These are phyloP conservation scores for Backusella liffmaniae DNA, from an alignment of 192 early-diverging fungal genomes.

Conservation along the genomic window DNA sequence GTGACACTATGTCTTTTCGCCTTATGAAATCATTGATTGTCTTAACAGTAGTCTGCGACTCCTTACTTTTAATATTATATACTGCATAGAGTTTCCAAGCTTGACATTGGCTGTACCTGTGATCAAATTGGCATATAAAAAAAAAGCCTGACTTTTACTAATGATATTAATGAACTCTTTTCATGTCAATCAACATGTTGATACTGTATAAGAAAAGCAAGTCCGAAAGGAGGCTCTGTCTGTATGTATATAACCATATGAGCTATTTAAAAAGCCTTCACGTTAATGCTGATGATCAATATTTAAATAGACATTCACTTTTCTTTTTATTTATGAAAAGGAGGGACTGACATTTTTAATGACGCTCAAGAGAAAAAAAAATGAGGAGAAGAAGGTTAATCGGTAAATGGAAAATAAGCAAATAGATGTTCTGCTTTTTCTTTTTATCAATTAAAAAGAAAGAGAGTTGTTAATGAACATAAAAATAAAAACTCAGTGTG, in stretches of 20 bases:
- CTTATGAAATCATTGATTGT: not conserved
- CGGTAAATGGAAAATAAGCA: not conserved
- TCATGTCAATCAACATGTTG: not conserved
- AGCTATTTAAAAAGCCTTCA: not conserved
- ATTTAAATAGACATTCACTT: not conserved
- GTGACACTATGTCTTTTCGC: not conserved
- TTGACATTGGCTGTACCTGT: not conserved
- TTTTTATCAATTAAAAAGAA: not conserved
- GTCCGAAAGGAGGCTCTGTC: not conserved
- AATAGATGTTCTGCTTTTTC: not conserved
- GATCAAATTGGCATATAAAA: not conserved
- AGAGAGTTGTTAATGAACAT: not conserved
- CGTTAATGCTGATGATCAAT: not conserved
- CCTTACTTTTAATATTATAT: not conserved
- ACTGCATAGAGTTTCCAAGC: not conserved
- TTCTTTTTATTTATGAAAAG: not conserved
- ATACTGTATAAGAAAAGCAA: not conserved
- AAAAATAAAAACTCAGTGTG: conserved; percentile 4
- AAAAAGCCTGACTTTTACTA: not conserved
- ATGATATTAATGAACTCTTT: not conserved
- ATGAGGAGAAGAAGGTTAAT: not conserved
- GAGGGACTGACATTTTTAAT: not conserved
- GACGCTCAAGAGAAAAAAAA: not conserved
- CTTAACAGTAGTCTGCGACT: not conserved
- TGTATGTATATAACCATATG: not conserved